Base-by-base conservation (phyloP, 495 filamentous ascomycete species). In the Penicilliopsis zonata region DNA sequence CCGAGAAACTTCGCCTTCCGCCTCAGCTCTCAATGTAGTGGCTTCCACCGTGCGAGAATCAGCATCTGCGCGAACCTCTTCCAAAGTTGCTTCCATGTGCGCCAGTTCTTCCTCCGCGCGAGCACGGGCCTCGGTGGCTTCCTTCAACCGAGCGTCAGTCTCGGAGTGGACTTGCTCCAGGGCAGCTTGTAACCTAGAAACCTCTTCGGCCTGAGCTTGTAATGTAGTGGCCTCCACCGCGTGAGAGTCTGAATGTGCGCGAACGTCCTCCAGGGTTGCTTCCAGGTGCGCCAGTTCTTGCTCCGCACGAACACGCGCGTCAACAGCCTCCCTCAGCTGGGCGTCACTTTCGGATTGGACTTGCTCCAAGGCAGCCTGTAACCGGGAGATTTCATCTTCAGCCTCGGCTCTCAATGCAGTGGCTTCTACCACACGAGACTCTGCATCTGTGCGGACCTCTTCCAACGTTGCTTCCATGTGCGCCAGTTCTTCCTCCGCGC, bases 231-330 rank as follows among this genome's bases (percentile, higher is more conserved):
- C 3, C 10, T 27, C 25, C n/a, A 10, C 28, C 13, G 6, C 7
- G 5, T 30, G 28, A 16, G 41, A 26, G 28, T 16, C 28, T 30
- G 15, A 3, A 13, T 30, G 13, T 9, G 13, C 18, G 5, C 16
- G 3, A 6, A 30, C 4, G 9, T 30, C 13, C 5, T 30, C 28
- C 8, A 30, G 13, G 6, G 13, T 9, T 16, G 28, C 8, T 16
- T 28, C 5, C 14, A 28, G 14, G 5, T 13, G 26, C 12, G 26
- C 9, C 8, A 28, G 9, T 28, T 49, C 9, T 62, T 57, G 14
- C 46, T 54, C 9, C 76, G 57, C 31, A 50, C 54, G 8, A 49
- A 43, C 36, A 61, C 65, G 17, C 62, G 64, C 40, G 59, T 65
- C 45, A 30, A 75, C 62, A 28, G 72, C 55, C 24, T 69, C 65